Percentiles rank a stretch among this genome's conserved stretches.
Evolutionary conservation across 768 basidiomycete genomes (phyloP).

Genomic region (Leucosporidium creatinivorum): DNA sequence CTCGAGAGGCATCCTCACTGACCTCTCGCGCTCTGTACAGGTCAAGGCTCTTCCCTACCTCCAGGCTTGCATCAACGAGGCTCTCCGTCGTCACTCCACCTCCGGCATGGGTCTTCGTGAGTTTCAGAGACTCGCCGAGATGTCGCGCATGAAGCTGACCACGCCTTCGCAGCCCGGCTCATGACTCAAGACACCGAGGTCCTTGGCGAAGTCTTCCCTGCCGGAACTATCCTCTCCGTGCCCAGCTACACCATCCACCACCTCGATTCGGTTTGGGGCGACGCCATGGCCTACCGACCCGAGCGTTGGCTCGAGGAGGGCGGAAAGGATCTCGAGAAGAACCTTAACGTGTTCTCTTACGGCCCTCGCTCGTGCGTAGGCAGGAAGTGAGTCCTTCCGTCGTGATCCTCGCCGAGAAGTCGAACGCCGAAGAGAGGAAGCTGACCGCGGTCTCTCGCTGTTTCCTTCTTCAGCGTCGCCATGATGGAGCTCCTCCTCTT

Average conservation of each 20-base stretch:
- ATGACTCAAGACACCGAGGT: conserved; percentile 64
- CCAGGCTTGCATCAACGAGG: conserved; percentile 81
- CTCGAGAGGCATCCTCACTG: neutral
- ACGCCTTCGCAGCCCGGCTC: conserved; percentile 50
- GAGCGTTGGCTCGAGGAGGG: conserved; percentile 77
- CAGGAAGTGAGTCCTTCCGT: conserved; percentile 48
- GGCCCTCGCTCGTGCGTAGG: conserved; percentile 67
- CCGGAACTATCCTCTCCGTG: conserved; percentile 65
- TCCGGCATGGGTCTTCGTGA: conserved; percentile 62
- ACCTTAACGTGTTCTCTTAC: conserved; percentile 58
- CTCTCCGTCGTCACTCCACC: conserved; percentile 73
- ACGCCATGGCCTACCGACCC: conserved; percentile 64
- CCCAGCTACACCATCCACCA: conserved; percentile 80
- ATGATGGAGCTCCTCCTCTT: conserved; percentile 72
- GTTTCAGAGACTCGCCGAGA: neutral
- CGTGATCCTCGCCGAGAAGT: neutral
- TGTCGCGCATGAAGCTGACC: too few species aligned
- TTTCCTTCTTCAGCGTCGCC: neutral
- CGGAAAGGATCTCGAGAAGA: conserved; percentile 52
- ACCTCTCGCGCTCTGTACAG: conserved; percentile 42
- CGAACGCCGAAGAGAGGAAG: conserved; percentile 8
- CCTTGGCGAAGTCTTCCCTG: conserved; percentile 56
- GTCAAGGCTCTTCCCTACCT: conserved; percentile 62
- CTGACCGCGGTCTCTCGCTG: neutral
- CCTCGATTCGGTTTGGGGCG: conserved; percentile 66